phyloP scores from a whole-genome alignment of 2,329 filamentous ascomycete species.

The Apiospora saccharicola region DNA sequence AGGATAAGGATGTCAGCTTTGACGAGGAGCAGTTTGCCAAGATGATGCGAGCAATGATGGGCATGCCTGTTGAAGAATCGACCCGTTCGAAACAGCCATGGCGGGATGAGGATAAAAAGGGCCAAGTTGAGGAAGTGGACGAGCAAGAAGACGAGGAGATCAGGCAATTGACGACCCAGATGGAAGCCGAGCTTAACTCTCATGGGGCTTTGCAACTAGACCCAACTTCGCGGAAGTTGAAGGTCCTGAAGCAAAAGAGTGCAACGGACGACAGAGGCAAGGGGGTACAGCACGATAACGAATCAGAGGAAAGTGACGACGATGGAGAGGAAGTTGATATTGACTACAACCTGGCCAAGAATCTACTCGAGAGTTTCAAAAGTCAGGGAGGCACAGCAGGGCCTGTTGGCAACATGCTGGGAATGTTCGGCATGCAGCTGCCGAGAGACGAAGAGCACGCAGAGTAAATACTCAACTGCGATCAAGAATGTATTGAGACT shows the following conservation, averaged over 20 bases:
- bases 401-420: constrained; percentile 86
- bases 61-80: constrained; percentile 53
- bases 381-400: constrained; percentile 86
- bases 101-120: constrained; percentile 23
- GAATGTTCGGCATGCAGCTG: constrained; percentile 82
- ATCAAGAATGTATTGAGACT: neutral
- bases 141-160: constrained; percentile 69
- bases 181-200: constrained; percentile 76
- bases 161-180: constrained; percentile 68
- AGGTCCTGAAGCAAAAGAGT: constrained; percentile 41
- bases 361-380: constrained; percentile 91
- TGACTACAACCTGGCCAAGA: constrained; percentile 88
- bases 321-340: constrained; percentile 72
- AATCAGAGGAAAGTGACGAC: constrained; percentile 56
- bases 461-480: constrained; percentile 27
- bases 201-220: constrained; percentile 71
- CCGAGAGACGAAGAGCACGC: constrained; percentile 78
- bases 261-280: constrained; percentile 32
- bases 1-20: constrained; percentile 80
- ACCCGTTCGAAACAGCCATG: constrained; percentile 17
- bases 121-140: constrained; percentile 42
- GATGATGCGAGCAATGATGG: constrained; percentile 95
- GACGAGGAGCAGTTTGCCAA: constrained; percentile 84
- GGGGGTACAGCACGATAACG: constrained; percentile 40
- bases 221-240: constrained; percentile 41